Percentiles rank a stretch among this genome's conserved stretches.
These are phyloP conservation scores for Phytophthora gonapodyides DNA, from an alignment of 352 stramenopile genomes.

Conservation along the genomic window DNA sequence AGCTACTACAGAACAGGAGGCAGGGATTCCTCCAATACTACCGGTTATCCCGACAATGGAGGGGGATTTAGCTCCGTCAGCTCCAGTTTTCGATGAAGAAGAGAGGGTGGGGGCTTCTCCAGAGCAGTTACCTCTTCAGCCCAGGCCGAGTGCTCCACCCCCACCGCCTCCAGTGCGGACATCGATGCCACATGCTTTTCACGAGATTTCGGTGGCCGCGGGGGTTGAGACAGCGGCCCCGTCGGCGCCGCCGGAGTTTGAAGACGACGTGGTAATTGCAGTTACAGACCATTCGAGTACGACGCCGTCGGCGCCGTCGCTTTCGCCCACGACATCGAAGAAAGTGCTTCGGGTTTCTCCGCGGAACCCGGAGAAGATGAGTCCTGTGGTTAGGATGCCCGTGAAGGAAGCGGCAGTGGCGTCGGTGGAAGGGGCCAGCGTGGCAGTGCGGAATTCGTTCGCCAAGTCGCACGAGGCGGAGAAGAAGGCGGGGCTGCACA, in stretches of 20 bases:
- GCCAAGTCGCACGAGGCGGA: constrained; percentile 48
- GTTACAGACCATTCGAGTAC: constrained; percentile 13
- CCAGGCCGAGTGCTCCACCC: constrained; percentile 24
- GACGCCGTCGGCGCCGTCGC: constrained; percentile 43
- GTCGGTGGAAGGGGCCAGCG: constrained; percentile 35
- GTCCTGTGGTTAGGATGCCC: constrained; percentile 23
- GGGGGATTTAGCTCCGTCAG: constrained; percentile 29
- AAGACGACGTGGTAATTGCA: constrained; percentile 16
- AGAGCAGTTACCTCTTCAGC: constrained; percentile 13
- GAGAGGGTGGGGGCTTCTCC: neutral
- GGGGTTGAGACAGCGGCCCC: constrained; percentile 13
- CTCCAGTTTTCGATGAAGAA: constrained; percentile 34
- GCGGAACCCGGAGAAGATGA: constrained; percentile 26
- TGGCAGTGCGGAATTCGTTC: constrained; percentile 50
- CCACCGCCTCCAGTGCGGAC: constrained; percentile 14
- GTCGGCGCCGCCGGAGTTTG: constrained; percentile 38
- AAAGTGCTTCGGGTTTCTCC: constrained; percentile 36
- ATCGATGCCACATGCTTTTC: constrained; percentile 33
- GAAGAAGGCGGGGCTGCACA: constrained; percentile 30
- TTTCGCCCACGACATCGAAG: constrained; percentile 53
- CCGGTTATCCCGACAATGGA: neutral
- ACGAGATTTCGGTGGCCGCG: constrained; percentile 29
- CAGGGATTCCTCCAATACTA: neutral
- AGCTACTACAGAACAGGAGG: neutral
- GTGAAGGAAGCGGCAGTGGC: neutral